Evolutionary conservation across 2,329 filamentous ascomycete species (phyloP).

Genomic region (Rutstroemia sp.): DNA sequence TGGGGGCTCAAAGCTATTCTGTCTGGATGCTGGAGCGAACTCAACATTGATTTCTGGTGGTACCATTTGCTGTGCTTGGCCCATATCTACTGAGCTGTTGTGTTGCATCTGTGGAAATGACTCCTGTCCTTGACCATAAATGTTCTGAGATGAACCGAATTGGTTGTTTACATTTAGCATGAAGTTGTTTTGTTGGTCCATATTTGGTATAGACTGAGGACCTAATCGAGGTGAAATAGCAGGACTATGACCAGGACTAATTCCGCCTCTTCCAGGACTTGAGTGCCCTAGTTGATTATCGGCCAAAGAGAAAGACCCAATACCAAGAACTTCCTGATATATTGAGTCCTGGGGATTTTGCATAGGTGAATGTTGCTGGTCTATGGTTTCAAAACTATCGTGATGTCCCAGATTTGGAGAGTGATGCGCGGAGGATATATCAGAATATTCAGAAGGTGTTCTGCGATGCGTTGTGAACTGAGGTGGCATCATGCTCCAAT

Average conservation of each 20-base stretch:
- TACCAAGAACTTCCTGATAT: slow-evolving; percentile 70
- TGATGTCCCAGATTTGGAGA: slow-evolving; percentile 75
- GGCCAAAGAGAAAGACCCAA: slow-evolving; percentile 74
- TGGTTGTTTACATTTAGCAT: slow-evolving; percentile 41
- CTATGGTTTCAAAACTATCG: slow-evolving; percentile 70
- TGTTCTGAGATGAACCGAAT: slow-evolving; percentile 40
- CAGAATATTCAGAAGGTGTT: slow-evolving; percentile 84
- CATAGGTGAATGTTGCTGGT: slow-evolving; percentile 71
- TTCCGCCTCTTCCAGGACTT: slow-evolving; percentile 58
- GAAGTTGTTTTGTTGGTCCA: slow-evolving; percentile 38
- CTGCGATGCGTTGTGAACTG: slow-evolving; percentile 76
- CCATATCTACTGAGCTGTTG: slow-evolving; percentile 49
- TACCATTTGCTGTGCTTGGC: slow-evolving; percentile 67
- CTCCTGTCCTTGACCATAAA: slow-evolving; percentile 43
- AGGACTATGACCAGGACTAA: slow-evolving; percentile 71
- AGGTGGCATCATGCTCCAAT: slow-evolving; percentile 51
- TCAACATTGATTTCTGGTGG: slow-evolving; percentile 95
- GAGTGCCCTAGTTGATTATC: slow-evolving; percentile 47
- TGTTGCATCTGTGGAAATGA: slow-evolving; percentile 39
- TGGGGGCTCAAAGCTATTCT: slow-evolving; percentile 57
- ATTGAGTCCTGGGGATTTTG: slow-evolving; percentile 67
- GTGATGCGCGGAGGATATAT: slow-evolving; percentile 76
- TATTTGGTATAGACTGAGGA: slow-evolving; percentile 48
- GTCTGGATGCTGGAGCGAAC: slow-evolving; percentile 68
- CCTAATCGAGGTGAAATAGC: slow-evolving; percentile 57